Conservation (phyloP, 2,329 filamentous ascomycete genomes). For the Rhynchosporium secalis region DNA sequence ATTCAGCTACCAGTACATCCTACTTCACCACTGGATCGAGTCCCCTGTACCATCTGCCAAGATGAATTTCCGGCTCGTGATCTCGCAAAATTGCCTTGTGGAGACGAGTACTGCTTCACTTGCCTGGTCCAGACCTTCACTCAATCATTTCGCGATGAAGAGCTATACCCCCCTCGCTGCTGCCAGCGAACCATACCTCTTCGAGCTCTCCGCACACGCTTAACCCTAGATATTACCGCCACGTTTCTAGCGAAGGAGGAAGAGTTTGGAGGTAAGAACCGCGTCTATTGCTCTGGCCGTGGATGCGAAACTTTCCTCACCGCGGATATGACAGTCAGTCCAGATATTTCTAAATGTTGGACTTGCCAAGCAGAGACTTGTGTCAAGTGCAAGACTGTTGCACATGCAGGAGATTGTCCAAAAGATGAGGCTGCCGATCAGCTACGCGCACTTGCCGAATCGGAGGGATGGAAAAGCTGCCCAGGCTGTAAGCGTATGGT, state of each 20-base stretch:
- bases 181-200: conserved; percentile 47
- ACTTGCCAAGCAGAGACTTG: conserved; percentile 49
- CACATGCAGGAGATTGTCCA: conserved; percentile 50
- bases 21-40: neutral
- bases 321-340: conserved; percentile 32
- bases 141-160: conserved; percentile 47
- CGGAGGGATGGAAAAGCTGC: conserved; percentile 53
- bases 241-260: conserved; percentile 46
- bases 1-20: neutral
- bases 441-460: conserved; percentile 43
- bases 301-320: conserved; percentile 50
- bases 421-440: conserved; percentile 43
- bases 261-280: conserved; percentile 49
- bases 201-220: conserved; percentile 38
- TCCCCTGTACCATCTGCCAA: conserved; percentile 6
- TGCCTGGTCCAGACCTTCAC: conserved; percentile 50
- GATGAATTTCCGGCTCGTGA: conserved; percentile 4
- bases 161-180: conserved; percentile 55
- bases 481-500: conserved; percentile 41
- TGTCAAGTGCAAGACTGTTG: conserved; percentile 47
- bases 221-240: conserved; percentile 40
- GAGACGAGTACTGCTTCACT: conserved; percentile 50
- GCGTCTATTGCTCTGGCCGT: conserved; percentile 50
- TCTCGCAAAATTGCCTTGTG: conserved; percentile 36
- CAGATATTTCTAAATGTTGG: conserved; percentile 41